Conservation (phyloP, 352 stramenopile species). For the Pythium coloratum region DNA sequence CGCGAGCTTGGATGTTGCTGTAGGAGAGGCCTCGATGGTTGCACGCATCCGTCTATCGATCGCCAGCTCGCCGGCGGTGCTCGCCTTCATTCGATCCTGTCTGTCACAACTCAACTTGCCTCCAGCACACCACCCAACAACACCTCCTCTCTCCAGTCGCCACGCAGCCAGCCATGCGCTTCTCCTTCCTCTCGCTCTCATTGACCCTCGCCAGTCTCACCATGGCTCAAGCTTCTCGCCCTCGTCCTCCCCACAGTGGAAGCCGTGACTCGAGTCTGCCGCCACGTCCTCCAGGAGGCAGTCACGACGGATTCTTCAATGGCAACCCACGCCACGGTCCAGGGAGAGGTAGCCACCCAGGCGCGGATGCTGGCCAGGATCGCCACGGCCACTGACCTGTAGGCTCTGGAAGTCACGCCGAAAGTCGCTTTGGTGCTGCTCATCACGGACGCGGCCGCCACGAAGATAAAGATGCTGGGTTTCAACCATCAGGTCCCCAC, state of each 20-base stretch:
- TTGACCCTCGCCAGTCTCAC: background rate
- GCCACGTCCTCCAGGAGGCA: background rate
- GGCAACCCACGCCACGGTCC: background rate
- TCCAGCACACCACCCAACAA: background rate
- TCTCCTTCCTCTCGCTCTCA: background rate
- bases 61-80: no score
- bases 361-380: background rate
- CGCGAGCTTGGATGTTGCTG: background rate
- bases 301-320: background rate
- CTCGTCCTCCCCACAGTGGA: background rate
- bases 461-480: background rate
- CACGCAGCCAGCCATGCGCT: conserved; percentile 1
- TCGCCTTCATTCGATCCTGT: background rate
- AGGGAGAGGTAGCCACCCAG: background rate
- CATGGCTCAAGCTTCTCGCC: background rate
- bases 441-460: background rate
- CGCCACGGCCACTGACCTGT: background rate
- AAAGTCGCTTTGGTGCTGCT: background rate
- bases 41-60: background rate
- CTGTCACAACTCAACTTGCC: background rate
- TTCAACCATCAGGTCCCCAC: background rate
- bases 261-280: background rate
- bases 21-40: background rate
- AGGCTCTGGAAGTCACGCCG: background rate
- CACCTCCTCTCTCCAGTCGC: background rate